phyloP scores from a whole-genome alignment of 768 basidiomycete species.

The Suillus variegatus region DNA sequence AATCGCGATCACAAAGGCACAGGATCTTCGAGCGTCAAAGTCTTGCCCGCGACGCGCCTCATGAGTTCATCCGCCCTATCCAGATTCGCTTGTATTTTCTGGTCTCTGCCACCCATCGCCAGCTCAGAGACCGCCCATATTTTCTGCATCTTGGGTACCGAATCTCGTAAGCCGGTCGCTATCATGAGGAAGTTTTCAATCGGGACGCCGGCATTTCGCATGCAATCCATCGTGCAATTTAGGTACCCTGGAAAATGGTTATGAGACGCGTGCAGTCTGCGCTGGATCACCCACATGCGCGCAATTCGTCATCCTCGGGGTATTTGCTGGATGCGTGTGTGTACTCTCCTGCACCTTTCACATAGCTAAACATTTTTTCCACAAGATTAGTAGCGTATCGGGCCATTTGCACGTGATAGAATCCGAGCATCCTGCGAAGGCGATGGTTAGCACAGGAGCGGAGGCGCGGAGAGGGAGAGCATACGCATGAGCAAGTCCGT shows the following conservation, averaged over 20 bases:
- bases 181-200: background rate
- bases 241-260: constrained; percentile 8
- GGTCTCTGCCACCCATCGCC: constrained; percentile 6
- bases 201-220: background rate
- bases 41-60: background rate
- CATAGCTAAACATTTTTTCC: background rate
- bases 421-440: constrained; percentile 3
- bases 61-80: background rate
- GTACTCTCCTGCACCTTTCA: constrained; percentile 12
- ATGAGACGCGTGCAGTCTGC: background rate
- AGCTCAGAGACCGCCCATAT: constrained; percentile 13
- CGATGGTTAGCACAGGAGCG: background rate
- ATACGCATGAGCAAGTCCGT: constrained; percentile 17
- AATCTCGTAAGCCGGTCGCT: constrained; percentile 3
- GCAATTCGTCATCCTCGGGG: constrained; percentile 22
- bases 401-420: constrained; percentile 8
- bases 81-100: constrained; percentile 7
- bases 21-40: background rate
- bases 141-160: constrained; percentile 14
- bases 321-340: constrained; percentile 13
- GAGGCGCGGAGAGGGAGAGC: background rate
- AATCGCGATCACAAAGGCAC: background rate
- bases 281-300: constrained; percentile 13
- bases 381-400: background rate
- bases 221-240: background rate